Base-by-base conservation (phyloP, 495 filamentous ascomycete genomes). In the Schizothecium vesticola region DNA sequence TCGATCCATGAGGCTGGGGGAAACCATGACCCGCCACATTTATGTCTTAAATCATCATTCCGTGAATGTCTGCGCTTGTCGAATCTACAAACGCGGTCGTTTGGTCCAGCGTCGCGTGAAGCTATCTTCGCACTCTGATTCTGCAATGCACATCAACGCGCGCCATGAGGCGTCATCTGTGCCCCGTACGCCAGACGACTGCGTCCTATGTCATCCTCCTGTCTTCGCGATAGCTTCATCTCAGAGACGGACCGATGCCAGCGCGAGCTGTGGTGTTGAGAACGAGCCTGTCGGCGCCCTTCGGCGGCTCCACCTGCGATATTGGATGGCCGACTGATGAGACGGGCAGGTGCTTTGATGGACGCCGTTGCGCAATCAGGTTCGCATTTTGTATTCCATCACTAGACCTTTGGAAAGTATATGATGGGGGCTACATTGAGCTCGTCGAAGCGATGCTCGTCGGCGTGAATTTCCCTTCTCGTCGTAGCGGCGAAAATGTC, bases 1-100 rank as follows among this genome's bases (percentile, higher is more conserved):
- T 93, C 81, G 91, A 88, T 86, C 83, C 71, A 77, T 94, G 91
- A 91, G 84, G 90, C 85, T 88, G 84, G 88, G 87, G 91, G 88
- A 88, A 94, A 93, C 91, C 91, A 92, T 92, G 86, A 86, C 86
- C 76, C 81, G 81, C 88, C 87, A 92, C 89, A 93, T 90, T 72
- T 74, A 29, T 26, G 56, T 60, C 19, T 24, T 36, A n/a, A n/a
- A 33, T 28, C 28, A 19, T 64, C 63, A 31, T 9, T 59, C 29
- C 21, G 51, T 66, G 31, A 59, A 60, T 56, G 22, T 28, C 59
- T 55, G 25, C 13, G 19, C 24, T 24, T 58, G 56, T 31, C 16
- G 33, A 16, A 11, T 33, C 31, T 33, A 0, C 33, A 3, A n/a
- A n/a, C n/a, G 26, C 26, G 12, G 19, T 3, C 1, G 43, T 51